phyloP scores from a whole-genome alignment of 129 eudicot genomes.

The Ambrosia artemisiifolia region DNA sequence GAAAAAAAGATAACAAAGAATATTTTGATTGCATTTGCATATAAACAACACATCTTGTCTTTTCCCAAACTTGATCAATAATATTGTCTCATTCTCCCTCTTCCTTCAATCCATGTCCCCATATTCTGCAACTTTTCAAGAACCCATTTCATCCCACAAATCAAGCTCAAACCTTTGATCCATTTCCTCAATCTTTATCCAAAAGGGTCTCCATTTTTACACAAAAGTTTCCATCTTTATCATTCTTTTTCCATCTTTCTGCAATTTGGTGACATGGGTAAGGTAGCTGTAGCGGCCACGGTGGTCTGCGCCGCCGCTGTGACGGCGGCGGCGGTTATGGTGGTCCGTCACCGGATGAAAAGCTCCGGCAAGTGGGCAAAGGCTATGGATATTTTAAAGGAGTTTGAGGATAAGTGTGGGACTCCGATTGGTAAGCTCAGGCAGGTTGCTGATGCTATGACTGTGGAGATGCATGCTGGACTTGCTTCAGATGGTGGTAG shows the following conservation, averaged over 20 bases:
- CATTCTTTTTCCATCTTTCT: slow-evolving; percentile 7
- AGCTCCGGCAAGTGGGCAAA: slow-evolving; percentile 64
- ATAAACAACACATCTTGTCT: slow-evolving; percentile 33
- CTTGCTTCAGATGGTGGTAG: slow-evolving; percentile 96
- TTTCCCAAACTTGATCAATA: slow-evolving; percentile 12
- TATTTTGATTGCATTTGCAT: slow-evolving; percentile 10
- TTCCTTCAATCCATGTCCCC: slow-evolving; percentile 16
- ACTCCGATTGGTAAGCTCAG: slow-evolving; percentile 62
- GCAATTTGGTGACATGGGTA: slow-evolving; percentile 48
- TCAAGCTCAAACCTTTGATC: slow-evolving; percentile 26
- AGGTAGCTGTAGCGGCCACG: slow-evolving; percentile 68
- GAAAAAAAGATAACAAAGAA: slow-evolving; percentile 8
- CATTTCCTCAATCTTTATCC: not conserved
- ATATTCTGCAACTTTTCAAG: slow-evolving; percentile 10
- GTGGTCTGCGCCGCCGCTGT: slow-evolving; percentile 79
- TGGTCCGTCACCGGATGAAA: slow-evolving; percentile 67
- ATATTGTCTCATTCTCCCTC: slow-evolving; percentile 26
- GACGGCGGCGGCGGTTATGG: slow-evolving; percentile 67
- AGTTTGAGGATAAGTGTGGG: slow-evolving; percentile 66
- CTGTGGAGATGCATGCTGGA: slow-evolving; percentile 98
- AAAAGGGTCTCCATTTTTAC: slow-evolving; percentile 8
- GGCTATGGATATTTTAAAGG: slow-evolving; percentile 63
- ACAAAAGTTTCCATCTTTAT: not conserved
- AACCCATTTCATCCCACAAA: slow-evolving; percentile 8
- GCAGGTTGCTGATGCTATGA: slow-evolving; percentile 94